Conservation (phyloP, 2,329 filamentous ascomycete species). For the Pseudogymnoascus pannorum region DNA sequence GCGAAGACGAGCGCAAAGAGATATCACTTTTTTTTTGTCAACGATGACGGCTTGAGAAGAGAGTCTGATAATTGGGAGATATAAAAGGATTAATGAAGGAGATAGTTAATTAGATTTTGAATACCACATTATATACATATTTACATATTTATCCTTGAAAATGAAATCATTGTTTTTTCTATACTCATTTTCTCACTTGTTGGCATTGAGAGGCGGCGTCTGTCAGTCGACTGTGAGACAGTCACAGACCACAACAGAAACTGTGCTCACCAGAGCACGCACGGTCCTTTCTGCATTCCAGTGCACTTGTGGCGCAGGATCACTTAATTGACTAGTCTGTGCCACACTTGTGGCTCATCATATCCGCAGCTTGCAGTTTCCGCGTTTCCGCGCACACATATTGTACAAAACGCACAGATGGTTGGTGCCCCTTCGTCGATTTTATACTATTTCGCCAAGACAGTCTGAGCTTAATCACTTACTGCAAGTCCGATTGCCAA, state of each 20-base stretch:
- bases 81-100: background rate
- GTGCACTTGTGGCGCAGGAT: background rate
- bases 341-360: no score
- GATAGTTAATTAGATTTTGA: background rate
- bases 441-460: no score
- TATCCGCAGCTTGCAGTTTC: no score
- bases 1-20: background rate
- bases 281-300: background rate
- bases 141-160: background rate
- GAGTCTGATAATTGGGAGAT: conserved; percentile 1
- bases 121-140: background rate
- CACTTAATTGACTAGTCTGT: background rate
- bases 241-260: no score
- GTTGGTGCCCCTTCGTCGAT: no score
- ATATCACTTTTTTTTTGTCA: background rate
- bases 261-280: background rate
- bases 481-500: no score
- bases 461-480: no score
- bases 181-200: background rate
- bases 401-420: no score
- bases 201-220: background rate
- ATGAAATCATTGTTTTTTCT: background rate
- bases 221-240: background rate
- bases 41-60: background rate
- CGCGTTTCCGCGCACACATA: no score